A percentile compares a stretch with the other conserved stretches of the same genome.
Evolutionary conservation across 2,329 filamentous ascomycete species (phyloP).

Genomic region (Cercospora beticola): DNA sequence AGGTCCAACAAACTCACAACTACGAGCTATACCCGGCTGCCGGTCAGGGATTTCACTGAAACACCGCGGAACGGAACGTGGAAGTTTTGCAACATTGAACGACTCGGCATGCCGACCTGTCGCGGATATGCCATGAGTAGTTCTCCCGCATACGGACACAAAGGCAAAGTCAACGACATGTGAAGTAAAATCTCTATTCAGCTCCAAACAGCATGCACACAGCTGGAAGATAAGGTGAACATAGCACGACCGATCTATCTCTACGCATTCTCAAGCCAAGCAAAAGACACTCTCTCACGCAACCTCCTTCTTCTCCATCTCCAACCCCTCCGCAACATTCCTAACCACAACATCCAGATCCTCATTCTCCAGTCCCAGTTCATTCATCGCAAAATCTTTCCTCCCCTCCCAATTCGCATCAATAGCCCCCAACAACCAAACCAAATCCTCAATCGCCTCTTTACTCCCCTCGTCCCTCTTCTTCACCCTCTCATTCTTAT

Average conservation of each 20-base stretch:
- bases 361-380: constrained; percentile 45
- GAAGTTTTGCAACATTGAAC: not conserved
- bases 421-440: constrained; percentile 35
- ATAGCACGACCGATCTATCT: not conserved
- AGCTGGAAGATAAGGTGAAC: not conserved
- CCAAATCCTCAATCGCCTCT: constrained; percentile 34
- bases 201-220: not conserved
- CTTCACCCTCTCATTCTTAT: constrained; percentile 35
- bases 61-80: not conserved
- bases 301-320: not conserved
- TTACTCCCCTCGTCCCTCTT: constrained; percentile 42
- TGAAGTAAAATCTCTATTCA: not conserved
- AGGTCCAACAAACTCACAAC: not conserved
- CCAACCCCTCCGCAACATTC: constrained; percentile 32
- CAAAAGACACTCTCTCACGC: not conserved
- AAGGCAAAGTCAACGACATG: not conserved
- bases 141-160: not conserved
- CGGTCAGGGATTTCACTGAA: not conserved
- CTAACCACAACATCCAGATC: constrained; percentile 41
- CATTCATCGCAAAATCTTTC: constrained; percentile 44
- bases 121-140: not conserved
- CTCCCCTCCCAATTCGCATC: constrained; percentile 36
- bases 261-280: not conserved
- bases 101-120: not conserved
- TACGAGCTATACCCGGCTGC: not conserved